Conservation (phyloP, 441 rosid species). For the Pelargonium citronellum region DNA sequence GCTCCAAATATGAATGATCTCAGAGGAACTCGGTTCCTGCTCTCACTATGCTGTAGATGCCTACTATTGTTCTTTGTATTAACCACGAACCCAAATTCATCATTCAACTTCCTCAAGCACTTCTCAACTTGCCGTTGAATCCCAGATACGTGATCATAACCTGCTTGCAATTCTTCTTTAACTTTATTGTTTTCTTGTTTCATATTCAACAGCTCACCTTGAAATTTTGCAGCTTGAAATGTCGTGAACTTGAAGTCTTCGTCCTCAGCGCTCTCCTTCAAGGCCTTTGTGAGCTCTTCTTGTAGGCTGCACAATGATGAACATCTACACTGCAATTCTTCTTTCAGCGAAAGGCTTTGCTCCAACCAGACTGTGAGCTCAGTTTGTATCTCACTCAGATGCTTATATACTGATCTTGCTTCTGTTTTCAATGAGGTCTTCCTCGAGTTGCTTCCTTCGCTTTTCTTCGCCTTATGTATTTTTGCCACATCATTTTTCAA, state of each 20-base stretch:
- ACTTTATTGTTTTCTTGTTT: slow-evolving; percentile 82
- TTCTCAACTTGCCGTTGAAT: slow-evolving; percentile 59
- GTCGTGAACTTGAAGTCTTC: slow-evolving; percentile 65
- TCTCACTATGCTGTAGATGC: slow-evolving; percentile 29
- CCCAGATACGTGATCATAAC: slow-evolving; percentile 54
- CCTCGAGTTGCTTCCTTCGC: slow-evolving; percentile 45
- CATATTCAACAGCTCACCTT: slow-evolving; percentile 84
- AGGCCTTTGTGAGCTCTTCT: slow-evolving; percentile 56
- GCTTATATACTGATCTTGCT: slow-evolving; percentile 66
- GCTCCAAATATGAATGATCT: slow-evolving; percentile 75
- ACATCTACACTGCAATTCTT: slow-evolving; percentile 61
- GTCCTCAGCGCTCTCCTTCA: slow-evolving; percentile 63
- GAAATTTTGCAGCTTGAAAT: slow-evolving; percentile 84
- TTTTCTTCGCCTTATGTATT: slow-evolving; percentile 44
- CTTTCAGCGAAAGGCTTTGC: slow-evolving; percentile 46
- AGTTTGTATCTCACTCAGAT: slow-evolving; percentile 57
- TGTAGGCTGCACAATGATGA: slow-evolving; percentile 60
- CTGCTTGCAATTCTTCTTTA: slow-evolving; percentile 66
- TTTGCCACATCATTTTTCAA: slow-evolving; percentile 48
- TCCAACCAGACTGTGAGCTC: slow-evolving; percentile 70
- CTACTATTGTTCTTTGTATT: slow-evolving; percentile 12
- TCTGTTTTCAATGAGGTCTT: slow-evolving; percentile 49
- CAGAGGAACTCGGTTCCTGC: slow-evolving; percentile 57
- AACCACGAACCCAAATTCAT: slow-evolving; percentile 53
- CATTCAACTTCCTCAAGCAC: slow-evolving; percentile 46